Conservation (phyloP, 495 filamentous ascomycete genomes). For the Collariella sp. region DNA sequence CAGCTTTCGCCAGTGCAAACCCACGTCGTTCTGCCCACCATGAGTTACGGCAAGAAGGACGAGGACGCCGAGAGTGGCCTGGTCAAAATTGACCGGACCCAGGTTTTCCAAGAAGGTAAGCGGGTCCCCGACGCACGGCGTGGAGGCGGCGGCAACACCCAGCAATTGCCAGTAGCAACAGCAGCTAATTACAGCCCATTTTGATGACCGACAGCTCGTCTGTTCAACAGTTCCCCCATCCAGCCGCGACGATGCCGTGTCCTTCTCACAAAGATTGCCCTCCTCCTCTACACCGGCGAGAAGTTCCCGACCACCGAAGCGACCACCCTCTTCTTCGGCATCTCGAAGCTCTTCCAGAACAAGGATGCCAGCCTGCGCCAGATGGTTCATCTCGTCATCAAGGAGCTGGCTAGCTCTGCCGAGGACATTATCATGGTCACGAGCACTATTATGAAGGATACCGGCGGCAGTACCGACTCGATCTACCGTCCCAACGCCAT, state of each 20-base stretch:
- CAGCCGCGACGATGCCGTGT: slow-evolving; percentile 91
- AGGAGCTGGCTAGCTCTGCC: slow-evolving; percentile 91
- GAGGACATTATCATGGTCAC: slow-evolving; percentile 99
- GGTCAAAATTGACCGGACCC: slow-evolving; percentile 94
- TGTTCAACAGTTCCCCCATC: slow-evolving; percentile 95
- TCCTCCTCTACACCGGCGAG: slow-evolving; percentile 94
- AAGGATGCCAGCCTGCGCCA: slow-evolving; percentile 96
- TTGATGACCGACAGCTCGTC: slow-evolving; percentile 55
- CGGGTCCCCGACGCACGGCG: not conserved
- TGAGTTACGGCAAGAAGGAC: slow-evolving; percentile 98
- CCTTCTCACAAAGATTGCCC: slow-evolving; percentile 92
- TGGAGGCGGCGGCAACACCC: not conserved
- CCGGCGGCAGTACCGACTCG: slow-evolving; percentile 87
- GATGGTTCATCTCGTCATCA: slow-evolving; percentile 97
- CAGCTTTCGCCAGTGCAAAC: slow-evolving; percentile 17
- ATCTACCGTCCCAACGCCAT: slow-evolving; percentile 97
- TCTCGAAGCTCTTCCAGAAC: slow-evolving; percentile 99
- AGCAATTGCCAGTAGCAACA: not conserved
- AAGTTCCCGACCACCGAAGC: slow-evolving; percentile 95
- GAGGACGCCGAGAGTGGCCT: slow-evolving; percentile 89
- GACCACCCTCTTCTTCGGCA: slow-evolving; percentile 97
- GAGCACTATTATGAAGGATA: slow-evolving; percentile 99
- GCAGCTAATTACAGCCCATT: slow-evolving; percentile 15
- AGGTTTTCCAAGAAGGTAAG: slow-evolving; percentile 97
- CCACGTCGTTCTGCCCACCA: slow-evolving; percentile 38